Conservation (phyloP, 2,329 filamentous ascomycete species). For the Apiospora malaysiana region DNA sequence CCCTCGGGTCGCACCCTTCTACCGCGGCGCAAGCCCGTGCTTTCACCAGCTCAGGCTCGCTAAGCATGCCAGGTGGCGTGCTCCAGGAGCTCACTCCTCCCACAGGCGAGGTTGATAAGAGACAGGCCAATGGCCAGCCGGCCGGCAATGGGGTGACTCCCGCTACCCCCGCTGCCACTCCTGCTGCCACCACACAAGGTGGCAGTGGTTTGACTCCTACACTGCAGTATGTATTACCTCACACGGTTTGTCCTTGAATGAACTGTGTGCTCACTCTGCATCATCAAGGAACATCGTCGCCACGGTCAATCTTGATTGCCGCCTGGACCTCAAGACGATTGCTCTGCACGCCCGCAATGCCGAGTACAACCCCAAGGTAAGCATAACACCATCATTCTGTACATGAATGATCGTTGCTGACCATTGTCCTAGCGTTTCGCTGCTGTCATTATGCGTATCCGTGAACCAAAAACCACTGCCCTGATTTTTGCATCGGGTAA, state of each 20-base stretch:
- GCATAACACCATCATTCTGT: no score
- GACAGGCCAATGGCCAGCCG: constrained; percentile 55
- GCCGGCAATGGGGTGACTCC: constrained; percentile 83
- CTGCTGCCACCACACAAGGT: constrained; percentile 74
- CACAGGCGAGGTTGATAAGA: constrained; percentile 71
- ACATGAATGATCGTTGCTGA: neutral
- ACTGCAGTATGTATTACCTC: constrained; percentile 86
- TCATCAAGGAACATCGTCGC: constrained; percentile 93
- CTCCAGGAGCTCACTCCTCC: constrained; percentile 80
- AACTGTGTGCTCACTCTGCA: constrained; percentile 58
- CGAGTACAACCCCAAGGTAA: constrained; percentile 97
- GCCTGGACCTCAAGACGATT: constrained; percentile 97
- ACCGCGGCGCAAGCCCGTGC: constrained; percentile 94
- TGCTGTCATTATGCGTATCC: constrained; percentile 99
- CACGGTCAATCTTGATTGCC: constrained; percentile 97
- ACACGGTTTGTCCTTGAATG: constrained; percentile 40
- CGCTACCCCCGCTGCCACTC: constrained; percentile 89
- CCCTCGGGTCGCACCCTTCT: constrained; percentile 70
- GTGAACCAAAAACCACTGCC: constrained; percentile 97
- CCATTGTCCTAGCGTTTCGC: constrained; percentile 78
- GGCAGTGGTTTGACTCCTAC: constrained; percentile 91
- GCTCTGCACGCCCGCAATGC: constrained; percentile 97
- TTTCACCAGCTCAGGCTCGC: constrained; percentile 89
- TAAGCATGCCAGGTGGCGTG: constrained; percentile 89
- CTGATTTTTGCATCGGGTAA: constrained; percentile 98